These are phyloP conservation scores for Boletus barrowsii DNA, from an alignment of 768 basidiomycete species.

Conservation along the genomic window DNA sequence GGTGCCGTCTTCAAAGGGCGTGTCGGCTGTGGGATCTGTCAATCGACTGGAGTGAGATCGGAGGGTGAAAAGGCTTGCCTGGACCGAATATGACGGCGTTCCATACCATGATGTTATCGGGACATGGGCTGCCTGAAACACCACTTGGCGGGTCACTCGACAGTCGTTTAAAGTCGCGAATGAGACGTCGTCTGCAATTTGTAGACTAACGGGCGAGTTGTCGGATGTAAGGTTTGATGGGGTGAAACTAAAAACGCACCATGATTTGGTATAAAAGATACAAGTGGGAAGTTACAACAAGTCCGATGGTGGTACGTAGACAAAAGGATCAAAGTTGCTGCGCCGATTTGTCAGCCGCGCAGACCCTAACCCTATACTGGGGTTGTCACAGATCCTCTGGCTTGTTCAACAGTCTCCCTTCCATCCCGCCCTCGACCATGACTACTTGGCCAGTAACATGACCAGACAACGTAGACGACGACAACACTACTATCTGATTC, in stretches of 20 bases:
- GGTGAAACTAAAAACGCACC: slow-evolving; percentile 11
- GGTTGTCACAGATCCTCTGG: slow-evolving; percentile 19
- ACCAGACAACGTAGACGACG: slow-evolving; percentile 60
- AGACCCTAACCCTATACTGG: slow-evolving; percentile 23
- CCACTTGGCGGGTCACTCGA: slow-evolving; percentile 94
- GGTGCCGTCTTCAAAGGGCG: slow-evolving; percentile 98
- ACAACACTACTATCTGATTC: slow-evolving; percentile 56
- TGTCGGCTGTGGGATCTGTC: slow-evolving; percentile 64
- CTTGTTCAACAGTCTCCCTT: slow-evolving; percentile 55
- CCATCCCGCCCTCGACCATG: slow-evolving; percentile 78
- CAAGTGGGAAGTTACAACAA: neutral
- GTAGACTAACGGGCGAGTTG: slow-evolving; percentile 63
- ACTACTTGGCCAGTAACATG: slow-evolving; percentile 69
- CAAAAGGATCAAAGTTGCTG: neutral
- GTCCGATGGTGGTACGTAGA: neutral
- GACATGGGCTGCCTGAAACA: slow-evolving; percentile 94
- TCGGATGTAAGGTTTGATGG: neutral
- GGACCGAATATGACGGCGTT: slow-evolving; percentile 99
- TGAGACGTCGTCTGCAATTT: slow-evolving; percentile 90
- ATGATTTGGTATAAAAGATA: slow-evolving; percentile 9
- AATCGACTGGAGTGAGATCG: neutral
- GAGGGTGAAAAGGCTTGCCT: slow-evolving; percentile 49
- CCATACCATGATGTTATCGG: slow-evolving; percentile 99
- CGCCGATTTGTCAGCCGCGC: slow-evolving; percentile 19
- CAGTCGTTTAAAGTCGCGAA: slow-evolving; percentile 96